Conservation (phyloP, 768 basidiomycete genomes). For the Mycena olivaceomarginata region DNA sequence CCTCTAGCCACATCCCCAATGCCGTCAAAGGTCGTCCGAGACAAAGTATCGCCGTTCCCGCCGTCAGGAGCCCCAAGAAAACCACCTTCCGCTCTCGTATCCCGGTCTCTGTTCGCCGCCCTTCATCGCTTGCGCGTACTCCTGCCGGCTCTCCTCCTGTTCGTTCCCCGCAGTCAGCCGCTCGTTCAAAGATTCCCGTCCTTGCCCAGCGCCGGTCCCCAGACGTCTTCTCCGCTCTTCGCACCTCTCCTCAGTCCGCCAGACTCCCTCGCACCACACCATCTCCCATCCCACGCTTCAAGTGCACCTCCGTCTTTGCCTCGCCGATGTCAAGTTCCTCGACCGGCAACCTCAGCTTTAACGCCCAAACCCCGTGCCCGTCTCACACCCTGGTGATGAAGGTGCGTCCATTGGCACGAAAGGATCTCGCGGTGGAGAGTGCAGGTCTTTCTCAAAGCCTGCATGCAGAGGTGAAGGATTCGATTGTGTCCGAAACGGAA, state of each 20-base stretch:
- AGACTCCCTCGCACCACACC: background rate
- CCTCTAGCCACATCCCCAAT: background rate
- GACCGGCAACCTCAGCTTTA: background rate
- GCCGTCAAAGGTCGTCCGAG: too few relatives aligned
- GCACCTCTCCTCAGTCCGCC: too few relatives aligned
- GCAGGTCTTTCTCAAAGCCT: too few relatives aligned
- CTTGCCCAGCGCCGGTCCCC: background rate
- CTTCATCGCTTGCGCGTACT: background rate
- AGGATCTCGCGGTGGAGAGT: background rate
- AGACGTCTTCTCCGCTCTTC: background rate
- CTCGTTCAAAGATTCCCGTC: background rate
- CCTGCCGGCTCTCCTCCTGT: too few relatives aligned
- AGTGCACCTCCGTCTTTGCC: background rate
- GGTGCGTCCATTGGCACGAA: background rate
- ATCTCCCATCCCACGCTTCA: background rate
- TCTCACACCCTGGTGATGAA: conserved; percentile 3
- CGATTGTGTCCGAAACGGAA: too few relatives aligned
- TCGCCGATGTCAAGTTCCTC: background rate
- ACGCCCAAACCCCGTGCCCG: conserved; percentile 2
- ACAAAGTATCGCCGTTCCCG: background rate
- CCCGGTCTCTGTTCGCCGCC: background rate
- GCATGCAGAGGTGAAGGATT: too few relatives aligned
- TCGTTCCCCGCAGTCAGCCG: background rate
- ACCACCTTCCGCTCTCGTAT: background rate
- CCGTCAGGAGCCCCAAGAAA: background rate